These are phyloP conservation scores for Gentiana straminea DNA, from an alignment of 257 asterid genomes.

Conservation along the genomic window DNA sequence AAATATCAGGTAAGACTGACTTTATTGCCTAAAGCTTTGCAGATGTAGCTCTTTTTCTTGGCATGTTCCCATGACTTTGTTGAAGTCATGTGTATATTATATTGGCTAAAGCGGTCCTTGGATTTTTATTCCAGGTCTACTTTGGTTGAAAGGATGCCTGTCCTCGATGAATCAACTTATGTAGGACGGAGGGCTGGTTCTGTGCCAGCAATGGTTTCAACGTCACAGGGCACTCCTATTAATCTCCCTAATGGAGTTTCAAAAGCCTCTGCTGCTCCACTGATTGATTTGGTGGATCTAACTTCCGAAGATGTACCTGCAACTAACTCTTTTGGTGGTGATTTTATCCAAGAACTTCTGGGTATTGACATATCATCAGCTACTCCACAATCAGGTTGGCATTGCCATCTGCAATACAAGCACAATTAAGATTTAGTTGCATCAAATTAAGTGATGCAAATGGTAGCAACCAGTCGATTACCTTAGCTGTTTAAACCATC, in stretches of 20 bases:
- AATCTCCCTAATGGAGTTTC: slow-evolving; percentile 80
- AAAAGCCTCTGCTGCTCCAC: slow-evolving; percentile 59
- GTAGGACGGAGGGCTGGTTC: slow-evolving; percentile 83
- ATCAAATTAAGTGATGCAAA: too few relatives aligned
- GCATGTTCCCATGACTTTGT: background rate
- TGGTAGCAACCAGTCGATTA: too few relatives aligned
- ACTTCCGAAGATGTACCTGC: slow-evolving; percentile 59
- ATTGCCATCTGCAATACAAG: slow-evolving; percentile 6
- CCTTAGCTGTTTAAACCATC: too few relatives aligned
- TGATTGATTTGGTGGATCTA: slow-evolving; percentile 84
- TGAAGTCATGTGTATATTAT: too few relatives aligned
- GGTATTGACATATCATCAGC: slow-evolving; percentile 60
- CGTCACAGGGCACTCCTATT: slow-evolving; percentile 60
- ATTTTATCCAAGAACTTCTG: slow-evolving; percentile 85
- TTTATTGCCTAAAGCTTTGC: background rate
- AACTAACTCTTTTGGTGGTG: slow-evolving; percentile 72
- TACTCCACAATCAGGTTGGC: slow-evolving; percentile 48
- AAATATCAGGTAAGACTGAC: slow-evolving; percentile 49
- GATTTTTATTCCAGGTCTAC: slow-evolving; percentile 39
- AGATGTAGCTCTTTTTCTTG: background rate
- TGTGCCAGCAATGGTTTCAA: slow-evolving; percentile 56
- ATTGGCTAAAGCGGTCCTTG: too few relatives aligned
- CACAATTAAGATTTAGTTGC: background rate
- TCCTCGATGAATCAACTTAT: slow-evolving; percentile 79
- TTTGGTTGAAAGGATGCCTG: slow-evolving; percentile 94